These are phyloP conservation scores for Tremella mesenterica DNA, from an alignment of 768 basidiomycete species.

Conservation along the genomic window DNA sequence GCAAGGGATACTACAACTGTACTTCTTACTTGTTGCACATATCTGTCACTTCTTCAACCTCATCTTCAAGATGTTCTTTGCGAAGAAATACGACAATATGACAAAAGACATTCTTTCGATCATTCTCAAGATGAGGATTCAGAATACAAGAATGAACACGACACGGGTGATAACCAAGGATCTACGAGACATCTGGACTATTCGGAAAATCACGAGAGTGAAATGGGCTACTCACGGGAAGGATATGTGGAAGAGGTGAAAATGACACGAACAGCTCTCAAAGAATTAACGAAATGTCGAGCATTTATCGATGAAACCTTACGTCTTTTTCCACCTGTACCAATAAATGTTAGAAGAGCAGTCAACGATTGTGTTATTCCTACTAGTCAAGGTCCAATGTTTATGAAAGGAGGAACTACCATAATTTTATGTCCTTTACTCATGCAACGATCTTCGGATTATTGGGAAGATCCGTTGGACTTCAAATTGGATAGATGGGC, in stretches of 20 bases:
- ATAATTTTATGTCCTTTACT: constrained; percentile 58
- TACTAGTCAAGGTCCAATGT: constrained; percentile 24
- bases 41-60: constrained; percentile 61
- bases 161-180: constrained; percentile 50
- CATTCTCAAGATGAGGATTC: neutral
- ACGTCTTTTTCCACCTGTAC: constrained; percentile 69
- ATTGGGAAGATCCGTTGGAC: constrained; percentile 67
- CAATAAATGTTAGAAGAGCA: constrained; percentile 51
- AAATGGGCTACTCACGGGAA: neutral
- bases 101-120: constrained; percentile 51
- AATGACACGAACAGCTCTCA: no score
- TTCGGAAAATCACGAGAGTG: neutral
- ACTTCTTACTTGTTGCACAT: constrained; percentile 60
- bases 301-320: constrained; percentile 69
- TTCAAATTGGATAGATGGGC: constrained; percentile 77
- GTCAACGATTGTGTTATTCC: constrained; percentile 27
- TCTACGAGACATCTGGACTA: neutral
- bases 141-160: neutral
- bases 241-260: no score
- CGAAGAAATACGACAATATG: constrained; percentile 49
- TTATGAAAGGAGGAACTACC: constrained; percentile 37
- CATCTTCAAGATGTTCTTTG: constrained; percentile 53
- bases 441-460: constrained; percentile 57
- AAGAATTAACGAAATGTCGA: constrained; percentile 12
- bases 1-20: constrained; percentile 70